phyloP scores from a whole-genome alignment of 257 asterid genomes.

The Solanum sitiens region DNA sequence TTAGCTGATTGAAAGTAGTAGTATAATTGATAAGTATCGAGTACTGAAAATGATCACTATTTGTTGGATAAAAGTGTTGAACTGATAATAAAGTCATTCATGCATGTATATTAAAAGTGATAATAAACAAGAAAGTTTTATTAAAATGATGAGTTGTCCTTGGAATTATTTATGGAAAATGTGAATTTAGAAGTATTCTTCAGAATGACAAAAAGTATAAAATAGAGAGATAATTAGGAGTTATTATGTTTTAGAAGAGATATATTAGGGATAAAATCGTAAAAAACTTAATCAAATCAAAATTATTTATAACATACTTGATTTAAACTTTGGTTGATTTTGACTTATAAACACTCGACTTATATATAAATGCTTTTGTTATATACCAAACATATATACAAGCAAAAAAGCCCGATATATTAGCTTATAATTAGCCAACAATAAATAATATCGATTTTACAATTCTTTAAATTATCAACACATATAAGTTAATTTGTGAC shows the following conservation, averaged over 20 bases:
- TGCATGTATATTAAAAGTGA: no score
- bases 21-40: no score
- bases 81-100: background rate
- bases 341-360: background rate
- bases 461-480: background rate
- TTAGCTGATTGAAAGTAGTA: no score
- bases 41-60: background rate
- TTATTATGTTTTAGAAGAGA: background rate
- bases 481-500: no score
- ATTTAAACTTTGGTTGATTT: no score
- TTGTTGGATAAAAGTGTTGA: background rate
- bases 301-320: fast-evolving
- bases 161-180: background rate
- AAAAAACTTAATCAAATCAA: background rate
- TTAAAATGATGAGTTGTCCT: no score
- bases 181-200: background rate
- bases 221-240: background rate
- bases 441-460: background rate
- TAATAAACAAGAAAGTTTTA: no score
- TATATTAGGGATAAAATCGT: background rate
- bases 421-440: background rate
- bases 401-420: no score
- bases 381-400: no score
- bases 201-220: background rate
- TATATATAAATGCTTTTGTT: no score